Evolutionary conservation across 306 rosid genomes (phyloP).

Genomic region (Lathyrus aphaca): DNA sequence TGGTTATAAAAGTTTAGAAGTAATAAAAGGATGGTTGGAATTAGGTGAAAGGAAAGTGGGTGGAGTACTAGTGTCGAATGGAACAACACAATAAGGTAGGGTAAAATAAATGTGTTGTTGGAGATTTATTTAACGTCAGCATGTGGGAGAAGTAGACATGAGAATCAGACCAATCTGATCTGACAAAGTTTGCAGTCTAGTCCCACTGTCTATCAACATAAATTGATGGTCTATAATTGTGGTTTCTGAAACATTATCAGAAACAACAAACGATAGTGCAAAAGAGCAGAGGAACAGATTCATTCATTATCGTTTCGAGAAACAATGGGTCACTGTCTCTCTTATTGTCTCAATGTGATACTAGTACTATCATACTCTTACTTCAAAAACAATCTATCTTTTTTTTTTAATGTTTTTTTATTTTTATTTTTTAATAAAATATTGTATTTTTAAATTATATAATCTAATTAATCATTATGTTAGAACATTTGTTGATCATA

Average conservation of each 20-base stretch:
- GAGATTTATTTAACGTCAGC: conserved; percentile 47
- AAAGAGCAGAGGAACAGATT: neutral
- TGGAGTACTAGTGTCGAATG: conserved; percentile 13
- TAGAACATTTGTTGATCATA: too few relatives aligned
- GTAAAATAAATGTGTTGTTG: conserved; percentile 39
- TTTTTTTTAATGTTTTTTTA: too few relatives aligned
- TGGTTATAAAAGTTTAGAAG: neutral
- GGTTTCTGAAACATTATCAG: neutral
- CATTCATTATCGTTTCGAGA: neutral
- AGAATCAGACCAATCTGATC: conserved; percentile 36
- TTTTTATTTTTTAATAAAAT: too few relatives aligned
- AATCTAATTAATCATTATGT: too few relatives aligned
- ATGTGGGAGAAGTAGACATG: conserved; percentile 43
- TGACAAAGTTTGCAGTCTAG: conserved; percentile 35
- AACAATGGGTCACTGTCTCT: neutral
- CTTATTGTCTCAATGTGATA: neutral
- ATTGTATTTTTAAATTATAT: too few relatives aligned
- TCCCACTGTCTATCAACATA: conserved; percentile 36
- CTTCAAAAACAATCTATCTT: neutral
- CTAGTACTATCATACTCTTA: neutral
- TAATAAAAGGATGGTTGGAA: neutral
- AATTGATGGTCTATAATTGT: conserved; percentile 14
- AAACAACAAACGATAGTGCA: neutral
- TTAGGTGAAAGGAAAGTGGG: conserved; percentile 13
- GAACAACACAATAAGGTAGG: conserved; percentile 11